Percentiles rank a stretch among this genome's conserved stretches.
phyloP scores from a whole-genome alignment of 345 rosid genomes.

The Syzygium grande region DNA sequence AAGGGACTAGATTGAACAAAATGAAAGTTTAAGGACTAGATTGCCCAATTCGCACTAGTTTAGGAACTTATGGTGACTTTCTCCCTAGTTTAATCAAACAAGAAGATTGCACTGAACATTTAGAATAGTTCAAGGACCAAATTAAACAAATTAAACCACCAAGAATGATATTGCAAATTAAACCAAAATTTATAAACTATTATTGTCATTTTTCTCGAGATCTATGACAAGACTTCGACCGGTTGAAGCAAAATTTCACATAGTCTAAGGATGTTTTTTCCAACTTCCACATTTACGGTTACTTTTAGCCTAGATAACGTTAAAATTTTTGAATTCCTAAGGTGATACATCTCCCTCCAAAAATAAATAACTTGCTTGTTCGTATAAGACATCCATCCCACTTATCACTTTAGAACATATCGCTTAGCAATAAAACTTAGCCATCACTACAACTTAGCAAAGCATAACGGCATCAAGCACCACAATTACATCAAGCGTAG shows the following conservation, averaged over 20 bases:
- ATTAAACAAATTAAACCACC: neutral
- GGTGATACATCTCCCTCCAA: neutral
- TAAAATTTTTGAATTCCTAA: neutral
- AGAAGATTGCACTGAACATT: neutral
- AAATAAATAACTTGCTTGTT: neutral
- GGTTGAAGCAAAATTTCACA: neutral
- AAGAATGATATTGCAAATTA: neutral
- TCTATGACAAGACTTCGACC: neutral
- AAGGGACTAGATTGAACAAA: neutral
- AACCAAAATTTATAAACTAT: neutral
- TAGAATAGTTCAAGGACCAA: neutral
- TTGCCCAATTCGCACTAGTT: neutral
- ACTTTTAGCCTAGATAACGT: neutral
- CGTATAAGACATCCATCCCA: neutral
- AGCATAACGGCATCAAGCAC: neutral
- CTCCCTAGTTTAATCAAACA: neutral
- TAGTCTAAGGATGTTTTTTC: slow-evolving; percentile 6
- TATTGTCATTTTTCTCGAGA: neutral
- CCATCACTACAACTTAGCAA: neutral
- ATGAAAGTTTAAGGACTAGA: neutral
- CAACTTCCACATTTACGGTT: neutral
- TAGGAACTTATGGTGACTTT: neutral
- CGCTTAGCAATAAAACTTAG: neutral
- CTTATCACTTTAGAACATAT: neutral
- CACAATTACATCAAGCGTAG: neutral